Evolutionary conservation across 495 filamentous ascomycete species (phyloP).

Genomic region (Aspergillus sclerotiicarbonarius): DNA sequence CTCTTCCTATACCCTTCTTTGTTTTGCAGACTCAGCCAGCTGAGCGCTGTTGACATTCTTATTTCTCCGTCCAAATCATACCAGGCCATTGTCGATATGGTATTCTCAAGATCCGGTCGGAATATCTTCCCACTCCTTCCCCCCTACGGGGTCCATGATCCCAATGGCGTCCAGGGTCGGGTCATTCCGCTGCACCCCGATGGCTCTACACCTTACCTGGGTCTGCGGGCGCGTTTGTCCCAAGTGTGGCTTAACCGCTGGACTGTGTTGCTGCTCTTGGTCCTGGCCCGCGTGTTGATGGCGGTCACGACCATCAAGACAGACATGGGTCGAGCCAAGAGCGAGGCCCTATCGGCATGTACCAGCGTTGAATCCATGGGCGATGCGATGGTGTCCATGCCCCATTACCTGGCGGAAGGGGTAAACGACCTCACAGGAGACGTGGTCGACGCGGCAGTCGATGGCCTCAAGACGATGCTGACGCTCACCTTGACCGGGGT

Average conservation of each 20-base stretch:
- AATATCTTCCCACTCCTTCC: slow-evolving; percentile 45
- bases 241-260: slow-evolving; percentile 97
- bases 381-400: slow-evolving; percentile 96
- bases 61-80: neutral
- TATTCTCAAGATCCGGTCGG: slow-evolving; percentile 31
- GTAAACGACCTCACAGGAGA: slow-evolving; percentile 81
- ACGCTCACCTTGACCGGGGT: slow-evolving; percentile 75
- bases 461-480: slow-evolving; percentile 72
- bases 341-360: slow-evolving; percentile 82
- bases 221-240: slow-evolving; percentile 82
- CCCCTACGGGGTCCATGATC: slow-evolving; percentile 44
- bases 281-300: slow-evolving; percentile 77
- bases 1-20: slow-evolving; percentile 8
- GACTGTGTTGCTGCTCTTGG: slow-evolving; percentile 84
- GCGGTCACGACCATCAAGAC: slow-evolving; percentile 66
- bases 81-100: slow-evolving; percentile 21
- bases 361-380: slow-evolving; percentile 91
- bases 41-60: neutral
- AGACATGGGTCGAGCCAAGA: slow-evolving; percentile 70
- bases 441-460: slow-evolving; percentile 73
- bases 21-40: neutral
- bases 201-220: slow-evolving; percentile 90
- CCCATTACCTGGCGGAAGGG: slow-evolving; percentile 83
- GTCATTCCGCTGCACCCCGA: slow-evolving; percentile 56
- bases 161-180: slow-evolving; percentile 26